These are phyloP conservation scores for Neofusicoccum cordaticola DNA, from an alignment of 2,329 filamentous ascomycete species.

Conservation along the genomic window DNA sequence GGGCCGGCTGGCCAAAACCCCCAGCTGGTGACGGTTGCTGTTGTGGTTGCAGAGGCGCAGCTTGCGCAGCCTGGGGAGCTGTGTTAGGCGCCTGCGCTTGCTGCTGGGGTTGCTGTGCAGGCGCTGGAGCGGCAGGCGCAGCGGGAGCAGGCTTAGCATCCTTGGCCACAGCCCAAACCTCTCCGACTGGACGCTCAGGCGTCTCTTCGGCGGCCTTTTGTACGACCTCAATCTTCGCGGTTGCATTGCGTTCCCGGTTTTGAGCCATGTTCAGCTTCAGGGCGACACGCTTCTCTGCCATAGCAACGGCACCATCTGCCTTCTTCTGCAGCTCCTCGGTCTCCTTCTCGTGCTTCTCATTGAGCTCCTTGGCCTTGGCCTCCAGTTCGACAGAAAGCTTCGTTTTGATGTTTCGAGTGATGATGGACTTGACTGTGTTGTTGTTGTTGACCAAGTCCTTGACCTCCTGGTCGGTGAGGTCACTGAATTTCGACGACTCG, in stretches of 20 bases:
- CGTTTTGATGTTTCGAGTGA: slow-evolving; percentile 58
- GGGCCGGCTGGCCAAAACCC: slow-evolving; percentile 1
- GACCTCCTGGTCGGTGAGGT: slow-evolving; percentile 50
- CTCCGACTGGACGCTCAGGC: slow-evolving; percentile 74
- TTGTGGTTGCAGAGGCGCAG: background rate
- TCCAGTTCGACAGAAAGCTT: slow-evolving; percentile 42
- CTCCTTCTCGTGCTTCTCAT: slow-evolving; percentile 22
- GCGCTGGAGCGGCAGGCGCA: slow-evolving; percentile 5
- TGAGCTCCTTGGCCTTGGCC: slow-evolving; percentile 31
- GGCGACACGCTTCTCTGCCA: slow-evolving; percentile 72
- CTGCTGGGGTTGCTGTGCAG: slow-evolving; percentile 12
- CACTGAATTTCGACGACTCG: slow-evolving; percentile 26
- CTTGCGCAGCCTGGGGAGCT: background rate
- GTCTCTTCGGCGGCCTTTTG: slow-evolving; percentile 81
- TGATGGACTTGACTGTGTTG: slow-evolving; percentile 47
- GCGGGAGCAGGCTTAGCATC: slow-evolving; percentile 49
- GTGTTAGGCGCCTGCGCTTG: background rate
- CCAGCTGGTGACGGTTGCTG: background rate
- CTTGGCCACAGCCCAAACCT: slow-evolving; percentile 84
- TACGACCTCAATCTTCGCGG: slow-evolving; percentile 74
- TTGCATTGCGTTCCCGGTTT: slow-evolving; percentile 61
- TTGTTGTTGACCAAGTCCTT: slow-evolving; percentile 52
- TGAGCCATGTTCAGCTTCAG: slow-evolving; percentile 77
- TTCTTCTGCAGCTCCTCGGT: slow-evolving; percentile 38
- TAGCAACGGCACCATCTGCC: slow-evolving; percentile 55